A percentile compares a stretch with the other conserved stretches of the same genome.
phyloP scores from a whole-genome alignment of 2,329 filamentous ascomycete genomes.

The Colletotrichum magnum region DNA sequence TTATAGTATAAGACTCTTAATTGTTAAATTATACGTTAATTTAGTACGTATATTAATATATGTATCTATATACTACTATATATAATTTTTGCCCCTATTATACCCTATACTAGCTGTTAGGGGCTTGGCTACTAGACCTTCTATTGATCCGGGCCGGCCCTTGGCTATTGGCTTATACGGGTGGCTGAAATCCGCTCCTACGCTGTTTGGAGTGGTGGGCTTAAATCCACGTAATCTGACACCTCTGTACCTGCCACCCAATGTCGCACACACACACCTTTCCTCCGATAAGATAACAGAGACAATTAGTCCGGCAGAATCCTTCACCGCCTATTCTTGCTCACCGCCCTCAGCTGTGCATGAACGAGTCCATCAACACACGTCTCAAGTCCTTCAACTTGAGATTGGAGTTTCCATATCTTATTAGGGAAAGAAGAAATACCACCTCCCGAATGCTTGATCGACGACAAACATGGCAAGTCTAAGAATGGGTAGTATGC shows the following conservation, averaged over 20 bases:
- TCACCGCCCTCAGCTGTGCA: slow-evolving; percentile 44
- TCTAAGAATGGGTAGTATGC: slow-evolving; percentile 61
- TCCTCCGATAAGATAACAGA: slow-evolving; percentile 23
- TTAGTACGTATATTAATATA: too few species aligned
- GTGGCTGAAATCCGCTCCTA: too few species aligned
- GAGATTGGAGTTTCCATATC: slow-evolving; percentile 14
- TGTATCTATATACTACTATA: too few species aligned
- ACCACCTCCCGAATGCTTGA: slow-evolving; percentile 6
- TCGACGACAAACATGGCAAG: slow-evolving; percentile 55
- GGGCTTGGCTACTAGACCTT: too few species aligned
- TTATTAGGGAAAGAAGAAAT: slow-evolving; percentile 15
- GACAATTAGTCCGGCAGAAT: slow-evolving; percentile 46
- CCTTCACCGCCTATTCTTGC: slow-evolving; percentile 43
- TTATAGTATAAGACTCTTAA: too few species aligned
- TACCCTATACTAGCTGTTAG: too few species aligned
- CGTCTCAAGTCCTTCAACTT: slow-evolving; percentile 29
- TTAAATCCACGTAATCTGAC: too few species aligned
- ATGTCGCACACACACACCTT: background rate
- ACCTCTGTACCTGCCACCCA: background rate
- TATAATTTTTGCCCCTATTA: too few species aligned
- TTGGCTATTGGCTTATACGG: too few species aligned
- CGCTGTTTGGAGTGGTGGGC: too few species aligned
- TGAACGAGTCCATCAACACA: slow-evolving; percentile 32
- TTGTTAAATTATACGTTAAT: too few species aligned
- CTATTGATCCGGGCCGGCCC: too few species aligned